phyloP scores from a whole-genome alignment of 2,329 filamentous ascomycete genomes.

The Neofusicoccum ribis region DNA sequence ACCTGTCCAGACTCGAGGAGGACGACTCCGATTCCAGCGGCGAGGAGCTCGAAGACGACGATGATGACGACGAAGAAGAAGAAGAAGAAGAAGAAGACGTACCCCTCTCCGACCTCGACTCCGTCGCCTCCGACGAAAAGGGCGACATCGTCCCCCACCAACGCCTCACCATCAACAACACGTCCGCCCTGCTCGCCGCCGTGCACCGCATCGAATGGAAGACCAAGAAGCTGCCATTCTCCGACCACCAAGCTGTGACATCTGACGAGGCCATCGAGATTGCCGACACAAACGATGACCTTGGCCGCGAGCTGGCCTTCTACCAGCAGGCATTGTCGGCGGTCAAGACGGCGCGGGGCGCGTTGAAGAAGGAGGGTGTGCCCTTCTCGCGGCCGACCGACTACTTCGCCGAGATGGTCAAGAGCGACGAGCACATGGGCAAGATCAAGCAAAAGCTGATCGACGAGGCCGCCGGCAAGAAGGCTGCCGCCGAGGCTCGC shows the following conservation, averaged over 20 bases:
- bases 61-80: slow-evolving; percentile 67
- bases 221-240: slow-evolving; percentile 71
- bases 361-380: slow-evolving; percentile 77
- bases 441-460: slow-evolving; percentile 92
- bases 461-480: slow-evolving; percentile 88
- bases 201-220: slow-evolving; percentile 77
- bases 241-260: slow-evolving; percentile 75
- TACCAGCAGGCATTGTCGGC: slow-evolving; percentile 86
- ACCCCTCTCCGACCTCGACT: slow-evolving; percentile 82
- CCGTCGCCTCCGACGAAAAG: slow-evolving; percentile 74
- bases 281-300: slow-evolving; percentile 83
- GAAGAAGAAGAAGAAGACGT: slow-evolving; percentile 78
- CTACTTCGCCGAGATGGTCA: slow-evolving; percentile 99
- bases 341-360: slow-evolving; percentile 68
- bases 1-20: slow-evolving; percentile 39
- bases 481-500: slow-evolving; percentile 86
- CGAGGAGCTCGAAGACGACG: slow-evolving; percentile 48
- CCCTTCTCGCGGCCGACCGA: slow-evolving; percentile 87
- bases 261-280: slow-evolving; percentile 70
- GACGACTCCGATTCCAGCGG: slow-evolving; percentile 32
- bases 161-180: slow-evolving; percentile 97
- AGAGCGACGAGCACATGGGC: slow-evolving; percentile 92
- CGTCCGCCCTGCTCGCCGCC: slow-evolving; percentile 75
- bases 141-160: slow-evolving; percentile 88
- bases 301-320: slow-evolving; percentile 89